Evolutionary conservation across 2,329 filamentous ascomycete genomes (phyloP), one percentile per base, ranked within the genome.

Genomic region (Ceratocystis cubensis): DNA sequence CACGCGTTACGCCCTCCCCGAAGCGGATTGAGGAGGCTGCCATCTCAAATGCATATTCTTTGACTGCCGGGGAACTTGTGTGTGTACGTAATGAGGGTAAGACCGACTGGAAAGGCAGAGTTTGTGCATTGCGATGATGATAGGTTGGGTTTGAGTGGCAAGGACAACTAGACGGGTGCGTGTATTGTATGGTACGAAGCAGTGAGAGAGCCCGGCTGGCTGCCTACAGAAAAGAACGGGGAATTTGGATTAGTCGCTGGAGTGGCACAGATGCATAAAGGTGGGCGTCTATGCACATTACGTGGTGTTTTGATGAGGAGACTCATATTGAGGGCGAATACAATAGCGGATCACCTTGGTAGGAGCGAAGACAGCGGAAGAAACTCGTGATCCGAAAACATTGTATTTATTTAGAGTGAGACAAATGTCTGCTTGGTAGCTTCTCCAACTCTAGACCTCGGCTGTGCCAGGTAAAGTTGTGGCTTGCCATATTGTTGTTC

Each of bases 11-110:
- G 5, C 94, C 94, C 0, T 91, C 90, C 0, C 94, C 94, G 72
- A 97, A 99, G 13, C 94, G 86, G 73, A 99, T 96, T 33, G 88
- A 90, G 0, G 90, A 96, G 1, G 94, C 91, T 0, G 94, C 94
- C 93, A 99, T 96, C 76, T 99, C 94, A 74, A 99, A 99, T 15
- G 94, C 94, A 78, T 99, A 99, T 75, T 99, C 94, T 75, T 66
- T 66, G 73, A 91, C 82, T 7, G 81, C 77, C 33, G 88, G 78
- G 0, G 90, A 89, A 0, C 88, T 91, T 17, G 89, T 89, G 72
- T 80, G 83, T 37, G 76, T 76, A 37, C 81, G 68, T 6, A 59
- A 8, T 25, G 56, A 30, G 3, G 56, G n/a, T n/a, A 59, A 59
- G 56, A 30, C 56, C 7, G 56, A 8, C 30, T 59, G 56, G 25